Evolutionary conservation across 2,329 filamentous ascomycete genomes (phyloP).

Genomic region (Gnomoniopsis smithogilvyi): DNA sequence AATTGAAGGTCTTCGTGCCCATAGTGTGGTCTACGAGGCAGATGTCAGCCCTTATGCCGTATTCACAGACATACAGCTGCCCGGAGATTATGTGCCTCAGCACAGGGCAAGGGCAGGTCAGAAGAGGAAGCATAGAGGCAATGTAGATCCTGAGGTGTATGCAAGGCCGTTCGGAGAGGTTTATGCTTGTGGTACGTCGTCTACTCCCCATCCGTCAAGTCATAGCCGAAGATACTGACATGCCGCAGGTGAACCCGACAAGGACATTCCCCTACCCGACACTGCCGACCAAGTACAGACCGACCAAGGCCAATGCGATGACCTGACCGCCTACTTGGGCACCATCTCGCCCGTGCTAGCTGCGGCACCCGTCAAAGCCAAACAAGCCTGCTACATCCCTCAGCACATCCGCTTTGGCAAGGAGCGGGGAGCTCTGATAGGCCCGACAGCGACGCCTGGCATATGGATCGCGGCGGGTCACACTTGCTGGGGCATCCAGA

Average conservation of each 20-base stretch:
- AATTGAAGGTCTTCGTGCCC: constrained; percentile 57
- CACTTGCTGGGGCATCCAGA: constrained; percentile 98
- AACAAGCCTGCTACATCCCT: constrained; percentile 92
- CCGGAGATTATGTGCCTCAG: constrained; percentile 56
- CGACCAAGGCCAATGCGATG: constrained; percentile 75
- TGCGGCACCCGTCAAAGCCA: constrained; percentile 64
- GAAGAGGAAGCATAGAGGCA: constrained; percentile 53
- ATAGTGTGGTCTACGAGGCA: constrained; percentile 63
- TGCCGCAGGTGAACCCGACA: constrained; percentile 68
- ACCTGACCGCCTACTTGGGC: constrained; percentile 76
- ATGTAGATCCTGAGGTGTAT: constrained; percentile 89
- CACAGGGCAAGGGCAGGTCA: constrained; percentile 45
- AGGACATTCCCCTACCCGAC: constrained; percentile 67
- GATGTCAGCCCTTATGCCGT: constrained; percentile 71
- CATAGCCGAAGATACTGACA: too few relatives aligned
- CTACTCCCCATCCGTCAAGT: too few relatives aligned
- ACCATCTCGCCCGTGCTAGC: constrained; percentile 64
- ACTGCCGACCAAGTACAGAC: constrained; percentile 72
- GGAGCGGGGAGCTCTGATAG: constrained; percentile 70
- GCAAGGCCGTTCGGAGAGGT: constrained; percentile 84
- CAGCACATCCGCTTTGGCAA: constrained; percentile 63
- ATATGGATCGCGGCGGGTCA: constrained; percentile 84
- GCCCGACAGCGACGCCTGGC: constrained; percentile 68
- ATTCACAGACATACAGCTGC: constrained; percentile 83
- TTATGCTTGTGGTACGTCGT: constrained; percentile 75